Evolutionary conservation across 73 alveolate genomes (phyloP), one percentile per base, ranked within the genome.

Genomic region (Symbiodinium natans): DNA sequence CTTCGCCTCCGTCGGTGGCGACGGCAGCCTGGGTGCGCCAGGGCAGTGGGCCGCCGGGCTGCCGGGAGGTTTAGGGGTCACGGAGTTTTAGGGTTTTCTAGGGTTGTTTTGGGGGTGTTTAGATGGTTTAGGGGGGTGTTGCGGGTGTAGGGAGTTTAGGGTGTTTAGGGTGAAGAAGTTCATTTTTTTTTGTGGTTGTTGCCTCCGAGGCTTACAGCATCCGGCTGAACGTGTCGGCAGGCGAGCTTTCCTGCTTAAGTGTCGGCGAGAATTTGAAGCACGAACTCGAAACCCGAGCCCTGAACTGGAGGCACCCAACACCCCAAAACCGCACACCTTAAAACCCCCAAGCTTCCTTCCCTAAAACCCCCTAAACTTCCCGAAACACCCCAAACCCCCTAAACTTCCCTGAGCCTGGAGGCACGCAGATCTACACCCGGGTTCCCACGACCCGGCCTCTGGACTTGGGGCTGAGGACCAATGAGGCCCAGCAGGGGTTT

Each of bases 401-500:
- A 13, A 46, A 46, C n/a, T n/a, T n/a, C n/a, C n/a, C n/a, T 63
- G 31, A 63, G 27, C 36, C 21, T 29, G 36, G 23, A 88, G 95
- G 95, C 71, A 88, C 95, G 6, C 80, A 74, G 13, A 88, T 88
- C 54, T 88, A 56, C 85, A 88, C 95, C 27, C 86, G 80, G 9
- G 95, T 88, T 31, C 95, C 98, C 29, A n/a, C 89, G 31, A 74
- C 89, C n/a, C 75, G 98, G 9, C 98, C 98, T 19, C 98, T 92
- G 59, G 98, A 92, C 52, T 29, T 92, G 52, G 98, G 98, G n/a
- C 89, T 92, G 29, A 82, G 52, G 82, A 41, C 36, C 82, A 74
- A 71, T 56, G 98, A 92, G 89, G 98, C 73, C 40, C 27, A n/a
- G 19, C 1, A 9, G 80, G 31, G 74, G 33, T 56, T 15, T 63